phyloP scores from a whole-genome alignment of 2,329 filamentous ascomycete species.

The Fusarium nurragi region DNA sequence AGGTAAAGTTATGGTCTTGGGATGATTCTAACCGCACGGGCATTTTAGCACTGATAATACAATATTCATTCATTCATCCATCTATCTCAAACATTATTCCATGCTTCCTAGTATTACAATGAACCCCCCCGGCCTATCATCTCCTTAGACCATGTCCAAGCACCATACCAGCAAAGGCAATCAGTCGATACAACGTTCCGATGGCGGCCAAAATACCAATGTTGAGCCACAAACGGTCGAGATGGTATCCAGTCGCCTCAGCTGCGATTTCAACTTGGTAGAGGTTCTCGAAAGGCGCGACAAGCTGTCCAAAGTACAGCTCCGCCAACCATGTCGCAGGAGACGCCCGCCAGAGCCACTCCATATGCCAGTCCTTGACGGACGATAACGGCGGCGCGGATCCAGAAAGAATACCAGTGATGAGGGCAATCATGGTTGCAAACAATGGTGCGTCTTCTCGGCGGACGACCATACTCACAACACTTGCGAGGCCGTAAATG shows the following conservation, averaged over 20 bases:
- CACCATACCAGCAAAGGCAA: slow-evolving; percentile 50
- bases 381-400: slow-evolving; percentile 60
- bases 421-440: slow-evolving; percentile 63
- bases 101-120: background rate
- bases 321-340: slow-evolving; percentile 67
- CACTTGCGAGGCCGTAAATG: slow-evolving; percentile 64
- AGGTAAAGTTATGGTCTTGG: too few species aligned
- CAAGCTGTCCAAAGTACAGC: slow-evolving; percentile 63
- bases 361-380: slow-evolving; percentile 62
- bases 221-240: slow-evolving; percentile 58
- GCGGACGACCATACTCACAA: slow-evolving; percentile 62
- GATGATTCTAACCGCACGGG: background rate
- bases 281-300: slow-evolving; percentile 59
- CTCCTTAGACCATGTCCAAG: slow-evolving; percentile 37
- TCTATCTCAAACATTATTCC: background rate
- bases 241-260: slow-evolving; percentile 54
- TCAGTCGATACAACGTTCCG: slow-evolving; percentile 55
- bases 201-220: slow-evolving; percentile 55
- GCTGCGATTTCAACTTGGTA: slow-evolving; percentile 61
- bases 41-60: background rate
- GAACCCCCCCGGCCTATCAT: background rate
- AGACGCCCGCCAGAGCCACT: slow-evolving; percentile 64
- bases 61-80: background rate
- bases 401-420: slow-evolving; percentile 64
- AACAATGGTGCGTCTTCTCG: slow-evolving; percentile 66